Evolutionary conservation across 2,329 filamentous ascomycete species (phyloP).

Genomic region (Fusarium nisikadoi): DNA sequence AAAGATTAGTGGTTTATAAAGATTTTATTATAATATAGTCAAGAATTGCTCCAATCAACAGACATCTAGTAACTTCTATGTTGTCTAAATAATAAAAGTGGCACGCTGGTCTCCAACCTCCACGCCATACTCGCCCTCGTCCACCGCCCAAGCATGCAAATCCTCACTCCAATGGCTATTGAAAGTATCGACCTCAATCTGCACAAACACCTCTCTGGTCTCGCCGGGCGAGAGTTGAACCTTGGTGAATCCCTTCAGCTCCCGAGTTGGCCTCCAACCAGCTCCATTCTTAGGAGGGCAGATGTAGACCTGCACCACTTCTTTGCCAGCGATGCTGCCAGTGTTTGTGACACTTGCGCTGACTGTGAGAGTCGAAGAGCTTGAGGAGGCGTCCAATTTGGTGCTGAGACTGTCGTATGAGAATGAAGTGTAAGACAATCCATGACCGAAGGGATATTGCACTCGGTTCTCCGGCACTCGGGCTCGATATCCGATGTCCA

Average conservation of each 20-base stretch:
- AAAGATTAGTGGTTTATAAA: not conserved
- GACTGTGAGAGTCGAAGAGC: accelerated
- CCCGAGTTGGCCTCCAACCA: constrained; percentile 23
- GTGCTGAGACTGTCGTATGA: not conserved
- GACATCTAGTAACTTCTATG: accelerated
- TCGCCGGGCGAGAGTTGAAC: not conserved
- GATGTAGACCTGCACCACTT: constrained; percentile 25
- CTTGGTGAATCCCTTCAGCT: constrained; percentile 29
- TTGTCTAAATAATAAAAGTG: not conserved
- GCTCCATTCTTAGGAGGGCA: not conserved
- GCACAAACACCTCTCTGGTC: constrained; percentile 52
- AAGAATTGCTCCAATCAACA: accelerated
- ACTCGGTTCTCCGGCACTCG: not conserved
- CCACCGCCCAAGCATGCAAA: not conserved
- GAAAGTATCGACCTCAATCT: not conserved
- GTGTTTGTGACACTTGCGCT: not conserved
- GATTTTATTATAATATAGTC: accelerated
- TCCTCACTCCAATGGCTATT: not conserved
- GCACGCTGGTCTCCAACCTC: not conserved
- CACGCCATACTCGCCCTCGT: not conserved
- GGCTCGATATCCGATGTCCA: constrained; percentile 26
- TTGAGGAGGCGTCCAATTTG: not conserved
- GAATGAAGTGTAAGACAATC: constrained; percentile 26
- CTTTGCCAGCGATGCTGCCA: constrained; percentile 7
- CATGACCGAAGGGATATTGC: constrained; percentile 23